Percentiles rank a stretch among this genome's conserved stretches.
Evolutionary conservation across 306 rosid genomes (phyloP).

Genomic region (Prinsepia uniflora): DNA sequence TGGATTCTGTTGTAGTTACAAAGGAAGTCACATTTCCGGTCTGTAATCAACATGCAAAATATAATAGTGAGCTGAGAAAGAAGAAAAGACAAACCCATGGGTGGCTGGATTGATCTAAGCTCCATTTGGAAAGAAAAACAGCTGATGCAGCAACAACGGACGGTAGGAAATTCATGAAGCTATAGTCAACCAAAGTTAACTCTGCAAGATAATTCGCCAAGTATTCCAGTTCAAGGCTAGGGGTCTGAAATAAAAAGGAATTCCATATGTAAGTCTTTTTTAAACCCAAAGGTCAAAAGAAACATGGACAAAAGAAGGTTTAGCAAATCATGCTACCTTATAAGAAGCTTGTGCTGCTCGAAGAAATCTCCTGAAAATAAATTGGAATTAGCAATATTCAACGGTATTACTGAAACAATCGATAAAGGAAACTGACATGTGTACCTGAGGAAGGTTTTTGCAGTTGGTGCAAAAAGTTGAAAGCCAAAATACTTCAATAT

Average conservation of each 20-base stretch:
- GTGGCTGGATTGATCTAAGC: constrained; percentile 66
- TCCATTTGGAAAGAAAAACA: constrained; percentile 88
- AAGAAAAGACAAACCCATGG: constrained; percentile 76
- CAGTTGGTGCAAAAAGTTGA: constrained; percentile 61
- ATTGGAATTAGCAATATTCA: constrained; percentile 24
- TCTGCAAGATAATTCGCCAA: constrained; percentile 84
- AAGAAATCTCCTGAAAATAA: constrained; percentile 77
- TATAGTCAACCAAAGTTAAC: constrained; percentile 59
- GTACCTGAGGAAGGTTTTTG: constrained; percentile 65
- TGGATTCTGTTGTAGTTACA: constrained; percentile 56
- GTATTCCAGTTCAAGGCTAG: constrained; percentile 80
- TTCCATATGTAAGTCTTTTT: constrained; percentile 13
- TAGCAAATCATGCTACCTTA: constrained; percentile 47
- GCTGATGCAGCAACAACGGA: constrained; percentile 90
- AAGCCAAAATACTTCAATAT: constrained; percentile 43
- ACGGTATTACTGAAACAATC: background rate
- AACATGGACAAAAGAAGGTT: constrained; percentile 18
- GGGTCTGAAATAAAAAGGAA: constrained; percentile 42
- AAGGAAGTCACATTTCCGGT: constrained; percentile 17
- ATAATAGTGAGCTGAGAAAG: constrained; percentile 15
- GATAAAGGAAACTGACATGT: background rate
- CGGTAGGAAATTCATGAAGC: constrained; percentile 73
- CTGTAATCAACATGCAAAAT: constrained; percentile 7
- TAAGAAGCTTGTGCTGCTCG: constrained; percentile 85
- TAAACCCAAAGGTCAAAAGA: constrained; percentile 7